These are phyloP conservation scores for Ceratocystis huliohia DNA, from an alignment of 2,329 filamentous ascomycete species.

Conservation along the genomic window DNA sequence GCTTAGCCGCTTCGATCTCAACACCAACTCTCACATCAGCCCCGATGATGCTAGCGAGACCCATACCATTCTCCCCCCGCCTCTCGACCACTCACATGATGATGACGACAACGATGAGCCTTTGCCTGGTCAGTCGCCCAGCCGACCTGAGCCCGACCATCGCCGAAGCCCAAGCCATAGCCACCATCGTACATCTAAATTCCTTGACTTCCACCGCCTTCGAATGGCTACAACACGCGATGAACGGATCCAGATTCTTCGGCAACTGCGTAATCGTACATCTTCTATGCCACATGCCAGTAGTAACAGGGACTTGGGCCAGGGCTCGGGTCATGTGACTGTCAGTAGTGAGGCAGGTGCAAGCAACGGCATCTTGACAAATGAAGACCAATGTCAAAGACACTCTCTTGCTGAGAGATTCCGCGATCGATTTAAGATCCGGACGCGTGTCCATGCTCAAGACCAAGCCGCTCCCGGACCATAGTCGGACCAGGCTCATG, in stretches of 20 bases:
- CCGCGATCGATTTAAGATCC: constrained; percentile 41
- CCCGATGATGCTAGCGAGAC: constrained; percentile 17
- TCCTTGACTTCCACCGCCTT: constrained; percentile 45
- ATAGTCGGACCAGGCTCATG: background rate
- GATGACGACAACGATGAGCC: constrained; percentile 24
- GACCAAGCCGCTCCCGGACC: background rate
- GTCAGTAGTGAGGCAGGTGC: background rate
- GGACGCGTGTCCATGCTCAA: constrained; percentile 33
- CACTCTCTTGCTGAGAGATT: constrained; percentile 38
- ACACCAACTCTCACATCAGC: constrained; percentile 23
- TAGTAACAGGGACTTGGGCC: background rate
- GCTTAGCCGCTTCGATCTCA: constrained; percentile 41
- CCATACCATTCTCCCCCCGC: constrained; percentile 29
- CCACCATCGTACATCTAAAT: constrained; percentile 34
- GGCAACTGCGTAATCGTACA: constrained; percentile 30
- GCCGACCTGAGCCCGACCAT: background rate
- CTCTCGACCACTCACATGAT: constrained; percentile 31
- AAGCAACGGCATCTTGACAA: constrained; percentile 19
- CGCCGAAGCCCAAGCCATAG: background rate
- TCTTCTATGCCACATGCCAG: background rate
- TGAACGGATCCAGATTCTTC: constrained; percentile 48
- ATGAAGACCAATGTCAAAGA: constrained; percentile 29
- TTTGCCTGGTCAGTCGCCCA: constrained; percentile 29
- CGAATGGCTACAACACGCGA: constrained; percentile 44
- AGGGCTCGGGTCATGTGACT: background rate